Conservation (phyloP, 2,329 filamentous ascomycete species). For the Cryphonectria nitschkei region DNA sequence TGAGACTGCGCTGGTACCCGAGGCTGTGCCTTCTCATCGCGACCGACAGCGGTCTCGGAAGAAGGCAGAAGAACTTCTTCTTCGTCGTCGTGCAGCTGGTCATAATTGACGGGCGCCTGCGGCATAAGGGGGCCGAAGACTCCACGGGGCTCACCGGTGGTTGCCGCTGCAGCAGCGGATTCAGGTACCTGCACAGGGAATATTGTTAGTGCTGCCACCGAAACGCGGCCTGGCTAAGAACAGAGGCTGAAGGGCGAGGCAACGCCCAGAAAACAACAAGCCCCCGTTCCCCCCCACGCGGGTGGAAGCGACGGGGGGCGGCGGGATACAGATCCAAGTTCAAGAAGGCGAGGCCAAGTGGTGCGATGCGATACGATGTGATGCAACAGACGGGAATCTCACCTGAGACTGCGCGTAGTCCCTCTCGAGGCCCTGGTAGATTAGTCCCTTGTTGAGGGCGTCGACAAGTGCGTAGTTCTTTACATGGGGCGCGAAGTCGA, state of each 20-base stretch:
- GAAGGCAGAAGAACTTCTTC: conserved; percentile 30
- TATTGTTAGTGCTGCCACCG: conserved; percentile 43
- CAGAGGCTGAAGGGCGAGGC: conserved; percentile 22
- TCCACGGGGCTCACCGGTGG: conserved; percentile 50
- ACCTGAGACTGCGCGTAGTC: conserved; percentile 57
- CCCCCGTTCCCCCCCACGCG: not conserved
- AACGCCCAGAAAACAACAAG: not conserved
- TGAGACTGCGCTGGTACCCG: conserved; percentile 3
- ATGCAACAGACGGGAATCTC: conserved; percentile 33
- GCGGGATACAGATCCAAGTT: conserved; percentile 2
- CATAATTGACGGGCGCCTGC: conserved; percentile 47
- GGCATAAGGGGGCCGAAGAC: conserved; percentile 61
- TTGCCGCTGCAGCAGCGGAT: conserved; percentile 51
- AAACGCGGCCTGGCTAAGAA: conserved; percentile 25
- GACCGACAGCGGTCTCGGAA: conserved; percentile 14
- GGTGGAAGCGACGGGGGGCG: conserved; percentile 7
- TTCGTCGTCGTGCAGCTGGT: conserved; percentile 43
- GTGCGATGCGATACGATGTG: conserved; percentile 9
- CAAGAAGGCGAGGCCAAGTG: not conserved
- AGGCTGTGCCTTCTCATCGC: conserved; percentile 5
- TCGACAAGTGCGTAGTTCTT: conserved; percentile 66
- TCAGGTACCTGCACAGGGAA: conserved; percentile 52
- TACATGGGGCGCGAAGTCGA: conserved; percentile 67
- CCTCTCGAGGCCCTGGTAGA: conserved; percentile 63
- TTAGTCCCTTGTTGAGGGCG: conserved; percentile 65